Evolutionary conservation across 179 eudicot species (phyloP), one percentile per base, ranked within the genome.

Genomic region (Corrigiola litoralis): DNA sequence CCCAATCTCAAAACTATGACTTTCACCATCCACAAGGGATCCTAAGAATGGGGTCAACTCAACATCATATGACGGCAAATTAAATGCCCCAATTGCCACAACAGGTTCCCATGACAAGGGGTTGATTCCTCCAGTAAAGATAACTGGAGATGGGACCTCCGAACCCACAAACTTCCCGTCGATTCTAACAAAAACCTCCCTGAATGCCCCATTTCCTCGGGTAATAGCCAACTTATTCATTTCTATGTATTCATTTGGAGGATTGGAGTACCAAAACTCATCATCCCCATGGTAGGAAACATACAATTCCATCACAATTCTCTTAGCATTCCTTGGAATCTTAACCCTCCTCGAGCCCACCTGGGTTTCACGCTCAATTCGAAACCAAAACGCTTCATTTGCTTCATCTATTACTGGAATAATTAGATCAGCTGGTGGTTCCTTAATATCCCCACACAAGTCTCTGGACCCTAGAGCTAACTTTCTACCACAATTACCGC

Each of bases 231-330:
- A 63, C 49, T 80, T 73, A 48, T 90, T 90, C 20, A 40, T 41
- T 13, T 52, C 59, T 6, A 85, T 79, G 73, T 92, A 92, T 10
- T 73, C 58, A 73, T 81, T 79, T 0, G 98, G 88, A 8, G 95
- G 92, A 70, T 92, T 92, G 0, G 87, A 70, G 82, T 90, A 92
- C 98, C 98, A 92, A 63, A 90, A 90, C 69, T 92, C 98, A 58
- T 92, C 98, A 56, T 92, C 72, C 47, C 98, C 98, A 38, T 92
- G 98, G 63, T 55, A 81, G 1, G 98, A 92, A 20, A 82, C 92
- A 37, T 81, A 92, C 58, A 90, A 49, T 76, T 92, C 98, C 36
- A 92, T 54, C 65, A 87, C 89, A 59, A 85, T 73, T 63, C 68
- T 82, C 40, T 63, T 63, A 23, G 95, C 68, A 72, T 84, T 90